Conservation (phyloP, 1,139 yeast species). For the Geotrichum reessii region DNA sequence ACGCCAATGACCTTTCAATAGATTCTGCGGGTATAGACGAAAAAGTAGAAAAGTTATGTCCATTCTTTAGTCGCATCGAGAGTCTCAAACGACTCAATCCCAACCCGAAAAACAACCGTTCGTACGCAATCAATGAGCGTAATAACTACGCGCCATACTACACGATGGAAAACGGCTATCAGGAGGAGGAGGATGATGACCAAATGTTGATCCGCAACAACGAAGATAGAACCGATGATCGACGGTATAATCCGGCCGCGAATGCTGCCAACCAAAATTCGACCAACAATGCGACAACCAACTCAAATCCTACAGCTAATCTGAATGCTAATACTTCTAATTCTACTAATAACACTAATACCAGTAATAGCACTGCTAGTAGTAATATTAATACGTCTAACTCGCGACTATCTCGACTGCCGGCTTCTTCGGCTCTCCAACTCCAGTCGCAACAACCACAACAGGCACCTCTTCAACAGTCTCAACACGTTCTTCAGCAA, state of each 20-base stretch:
- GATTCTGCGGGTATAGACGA: neutral
- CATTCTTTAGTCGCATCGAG: slow-evolving; percentile 17
- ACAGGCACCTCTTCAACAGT: neutral
- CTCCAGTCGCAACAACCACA: neutral
- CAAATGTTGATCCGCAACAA: neutral
- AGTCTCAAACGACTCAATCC: slow-evolving; percentile 13
- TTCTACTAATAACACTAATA: neutral
- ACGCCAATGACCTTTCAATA: slow-evolving; percentile 5
- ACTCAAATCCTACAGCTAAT: neutral
- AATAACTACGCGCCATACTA: neutral
- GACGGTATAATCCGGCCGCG: neutral
- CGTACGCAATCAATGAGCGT: neutral
- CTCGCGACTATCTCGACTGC: neutral
- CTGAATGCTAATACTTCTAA: neutral
- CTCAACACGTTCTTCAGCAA: slow-evolving; percentile 1
- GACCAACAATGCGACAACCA: neutral
- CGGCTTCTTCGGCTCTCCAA: neutral
- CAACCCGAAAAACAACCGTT: neutral
- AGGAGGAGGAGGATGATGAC: neutral
- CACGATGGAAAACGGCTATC: neutral
- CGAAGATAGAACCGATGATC: neutral
- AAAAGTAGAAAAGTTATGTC: slow-evolving; percentile 17
- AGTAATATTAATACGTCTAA: neutral
- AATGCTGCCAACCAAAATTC: neutral
- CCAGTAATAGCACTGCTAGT: slow-evolving; percentile 2